phyloP scores from a whole-genome alignment of 108 stramenopile genomes.

The Fragilariopsis cylindrus region DNA sequence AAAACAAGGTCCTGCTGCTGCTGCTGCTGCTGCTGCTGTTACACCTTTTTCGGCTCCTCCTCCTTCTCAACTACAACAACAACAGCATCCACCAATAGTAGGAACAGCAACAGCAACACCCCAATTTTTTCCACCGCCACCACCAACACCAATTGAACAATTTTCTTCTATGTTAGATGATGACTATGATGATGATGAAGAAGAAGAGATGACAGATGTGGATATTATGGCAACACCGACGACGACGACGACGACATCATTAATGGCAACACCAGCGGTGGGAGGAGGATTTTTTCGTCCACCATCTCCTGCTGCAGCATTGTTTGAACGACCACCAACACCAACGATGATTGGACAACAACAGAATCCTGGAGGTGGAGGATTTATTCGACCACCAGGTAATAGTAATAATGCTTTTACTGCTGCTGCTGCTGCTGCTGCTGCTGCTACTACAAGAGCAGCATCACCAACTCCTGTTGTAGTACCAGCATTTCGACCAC shows the following conservation, averaged over 20 bases:
- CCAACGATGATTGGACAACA: not conserved
- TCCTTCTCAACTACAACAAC: conserved; percentile 8
- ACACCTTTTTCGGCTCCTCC: not conserved
- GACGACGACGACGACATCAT: not conserved
- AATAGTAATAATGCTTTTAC: not conserved
- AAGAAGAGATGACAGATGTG: conserved; percentile 6
- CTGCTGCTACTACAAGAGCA: not conserved
- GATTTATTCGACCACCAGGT: not conserved
- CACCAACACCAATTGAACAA: conserved; percentile 32
- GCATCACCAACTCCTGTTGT: not conserved
- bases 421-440: not conserved
- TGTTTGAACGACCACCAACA: conserved; percentile 5
- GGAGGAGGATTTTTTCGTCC: not conserved
- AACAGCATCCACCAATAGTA: not conserved
- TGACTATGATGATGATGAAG: not conserved
- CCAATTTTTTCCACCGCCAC: not conserved
- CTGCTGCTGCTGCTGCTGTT: not conserved
- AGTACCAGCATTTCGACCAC: not conserved
- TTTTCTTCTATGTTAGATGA: conserved; percentile 30
- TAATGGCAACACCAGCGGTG: not conserved
- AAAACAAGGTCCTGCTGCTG: not conserved
- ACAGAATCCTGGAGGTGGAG: not conserved
- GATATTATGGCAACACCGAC: conserved; percentile 1
- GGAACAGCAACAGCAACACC: conserved; percentile 1
- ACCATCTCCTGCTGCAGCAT: not conserved